A percentile compares a stretch with the other conserved stretches of the same genome.
Conservation (phyloP, 2,329 filamentous ascomycete species). For the Helotiales sp. region DNA sequence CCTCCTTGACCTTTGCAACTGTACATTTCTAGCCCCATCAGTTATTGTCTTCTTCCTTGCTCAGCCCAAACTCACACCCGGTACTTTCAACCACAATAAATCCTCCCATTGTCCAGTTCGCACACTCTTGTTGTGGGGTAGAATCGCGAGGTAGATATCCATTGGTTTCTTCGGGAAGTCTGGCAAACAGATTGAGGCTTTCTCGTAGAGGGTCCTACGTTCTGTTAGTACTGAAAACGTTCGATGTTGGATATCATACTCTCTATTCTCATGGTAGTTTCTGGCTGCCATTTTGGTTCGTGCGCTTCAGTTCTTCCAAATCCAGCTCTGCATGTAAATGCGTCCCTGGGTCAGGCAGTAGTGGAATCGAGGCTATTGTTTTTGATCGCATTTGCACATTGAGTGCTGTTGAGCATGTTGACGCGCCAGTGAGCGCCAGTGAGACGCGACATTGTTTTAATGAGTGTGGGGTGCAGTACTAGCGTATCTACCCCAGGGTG, state of each 20-base stretch:
- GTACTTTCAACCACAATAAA: conserved; percentile 15
- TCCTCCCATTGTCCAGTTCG: conserved; percentile 9
- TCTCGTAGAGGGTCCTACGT: conserved; percentile 10
- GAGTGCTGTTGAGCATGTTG: not conserved
- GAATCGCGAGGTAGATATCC: conserved; percentile 18
- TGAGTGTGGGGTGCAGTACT: too few relatives aligned
- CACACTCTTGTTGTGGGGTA: conserved; percentile 5
- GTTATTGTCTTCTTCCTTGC: not conserved
- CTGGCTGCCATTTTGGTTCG: not conserved
- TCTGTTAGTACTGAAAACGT: not conserved
- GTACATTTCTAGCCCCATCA: conserved; percentile 9
- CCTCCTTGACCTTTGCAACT: conserved; percentile 4
- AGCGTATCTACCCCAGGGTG: too few relatives aligned
- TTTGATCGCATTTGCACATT: not conserved
- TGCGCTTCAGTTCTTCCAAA: not conserved
- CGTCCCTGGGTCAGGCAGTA: not conserved
- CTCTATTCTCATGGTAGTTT: not conserved
- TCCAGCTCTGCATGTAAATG: not conserved
- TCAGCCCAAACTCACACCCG: conserved; percentile 5
- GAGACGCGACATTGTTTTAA: not conserved
- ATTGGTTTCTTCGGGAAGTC: conserved; percentile 8
- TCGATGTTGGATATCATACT: not conserved
- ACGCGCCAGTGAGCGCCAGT: too few relatives aligned
- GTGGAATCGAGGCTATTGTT: not conserved
- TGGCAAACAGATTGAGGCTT: conserved; percentile 7